Conservation (phyloP, 2,329 filamentous ascomycete species). For the Sporothrix inflata region DNA sequence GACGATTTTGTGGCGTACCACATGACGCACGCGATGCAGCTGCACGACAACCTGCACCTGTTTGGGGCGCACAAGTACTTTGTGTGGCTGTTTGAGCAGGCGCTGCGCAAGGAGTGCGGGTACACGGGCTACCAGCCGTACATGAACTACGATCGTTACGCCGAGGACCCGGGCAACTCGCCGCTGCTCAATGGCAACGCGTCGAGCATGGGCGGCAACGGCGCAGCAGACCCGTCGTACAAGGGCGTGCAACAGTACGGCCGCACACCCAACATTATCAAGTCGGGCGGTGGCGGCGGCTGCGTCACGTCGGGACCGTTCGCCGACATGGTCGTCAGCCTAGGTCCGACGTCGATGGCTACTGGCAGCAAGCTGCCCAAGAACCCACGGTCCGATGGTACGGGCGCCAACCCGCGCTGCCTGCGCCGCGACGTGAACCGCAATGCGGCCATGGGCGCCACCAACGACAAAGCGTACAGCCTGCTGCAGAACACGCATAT, state of each 20-base stretch:
- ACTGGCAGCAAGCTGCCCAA: constrained; percentile 39
- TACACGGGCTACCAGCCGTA: constrained; percentile 47
- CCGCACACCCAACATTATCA: constrained; percentile 47
- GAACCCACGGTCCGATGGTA: constrained; percentile 42
- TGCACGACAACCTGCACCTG: constrained; percentile 38
- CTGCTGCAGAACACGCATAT: constrained; percentile 31
- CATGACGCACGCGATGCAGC: constrained; percentile 37
- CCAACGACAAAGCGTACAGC: constrained; percentile 36
- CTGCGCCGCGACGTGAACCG: constrained; percentile 45
- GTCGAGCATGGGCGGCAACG: constrained; percentile 54
- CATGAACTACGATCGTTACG: constrained; percentile 57
- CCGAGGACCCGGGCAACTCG: constrained; percentile 52
- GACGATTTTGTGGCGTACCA: constrained; percentile 44
- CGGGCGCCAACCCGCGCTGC: constrained; percentile 50
- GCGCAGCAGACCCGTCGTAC: constrained; percentile 39
- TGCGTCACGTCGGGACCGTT: constrained; percentile 57
- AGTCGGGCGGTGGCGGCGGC: constrained; percentile 56
- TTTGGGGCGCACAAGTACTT: constrained; percentile 42
- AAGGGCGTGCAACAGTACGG: constrained; percentile 38
- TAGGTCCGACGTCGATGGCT: constrained; percentile 43
- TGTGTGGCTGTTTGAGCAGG: constrained; percentile 40
- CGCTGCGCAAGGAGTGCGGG: constrained; percentile 43
- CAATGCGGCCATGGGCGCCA: constrained; percentile 36
- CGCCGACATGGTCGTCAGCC: constrained; percentile 46
- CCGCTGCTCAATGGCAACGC: constrained; percentile 59